These are phyloP conservation scores for Orychophragmus violaceus DNA, from an alignment of 345 rosid species.

Conservation along the genomic window DNA sequence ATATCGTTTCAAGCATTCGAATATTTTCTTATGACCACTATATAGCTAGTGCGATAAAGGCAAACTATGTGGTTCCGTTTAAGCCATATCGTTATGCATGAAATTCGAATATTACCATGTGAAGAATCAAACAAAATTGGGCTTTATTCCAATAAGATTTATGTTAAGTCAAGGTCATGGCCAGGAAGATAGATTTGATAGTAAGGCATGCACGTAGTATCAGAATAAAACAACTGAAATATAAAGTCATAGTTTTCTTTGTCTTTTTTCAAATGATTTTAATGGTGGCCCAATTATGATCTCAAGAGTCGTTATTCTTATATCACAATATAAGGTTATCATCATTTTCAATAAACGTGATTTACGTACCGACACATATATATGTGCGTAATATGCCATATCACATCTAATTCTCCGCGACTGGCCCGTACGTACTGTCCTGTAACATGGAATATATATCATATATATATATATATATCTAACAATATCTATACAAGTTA, in stretches of 20 bases:
- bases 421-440: conserved; percentile 30
- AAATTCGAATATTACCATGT: conserved; percentile 9
- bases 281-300: conserved; percentile 10
- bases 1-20: background rate
- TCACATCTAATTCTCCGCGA: conserved; percentile 14
- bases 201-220: background rate
- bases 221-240: background rate
- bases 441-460: conserved; percentile 14
- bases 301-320: conserved; percentile 22
- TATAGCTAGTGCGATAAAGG: conserved; percentile 1
- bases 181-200: conserved; percentile 6
- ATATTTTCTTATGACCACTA: conserved; percentile 4
- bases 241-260: background rate
- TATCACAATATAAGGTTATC: conserved; percentile 11
- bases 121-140: conserved; percentile 9
- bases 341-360: background rate
- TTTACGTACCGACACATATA: conserved; percentile 20
- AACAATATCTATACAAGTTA: background rate
- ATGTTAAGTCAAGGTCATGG: conserved; percentile 16
- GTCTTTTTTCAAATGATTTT: background rate
- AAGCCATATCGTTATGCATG: conserved; percentile 23
- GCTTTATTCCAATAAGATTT: conserved; percentile 18
- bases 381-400: conserved; percentile 5
- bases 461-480: background rate
- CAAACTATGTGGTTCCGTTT: conserved; percentile 5